Percentiles rank a stretch among this genome's conserved stretches.
Conservation (phyloP, 2,329 filamentous ascomycete genomes). For the Fusarium tupiense region DNA sequence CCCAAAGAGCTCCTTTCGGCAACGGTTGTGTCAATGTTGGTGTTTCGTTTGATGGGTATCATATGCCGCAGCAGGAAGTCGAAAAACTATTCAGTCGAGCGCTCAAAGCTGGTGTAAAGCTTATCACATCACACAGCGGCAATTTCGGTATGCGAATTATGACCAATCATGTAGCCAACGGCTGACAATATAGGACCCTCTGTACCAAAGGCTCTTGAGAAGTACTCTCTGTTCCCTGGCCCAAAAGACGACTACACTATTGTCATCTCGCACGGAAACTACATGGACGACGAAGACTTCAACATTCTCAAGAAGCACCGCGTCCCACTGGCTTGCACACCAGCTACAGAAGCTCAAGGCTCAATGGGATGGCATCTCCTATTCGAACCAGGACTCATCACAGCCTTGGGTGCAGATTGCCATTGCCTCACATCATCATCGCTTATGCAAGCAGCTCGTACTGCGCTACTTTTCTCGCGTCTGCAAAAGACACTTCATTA, state of each 20-base stretch:
- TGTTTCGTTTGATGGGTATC: neutral
- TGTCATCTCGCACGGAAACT: neutral
- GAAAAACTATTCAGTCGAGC: neutral
- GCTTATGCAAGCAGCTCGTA: neutral
- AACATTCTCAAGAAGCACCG: neutral
- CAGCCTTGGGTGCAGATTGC: neutral
- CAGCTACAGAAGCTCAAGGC: neutral
- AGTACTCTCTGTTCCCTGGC: neutral
- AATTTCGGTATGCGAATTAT: neutral
- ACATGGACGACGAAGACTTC: neutral
- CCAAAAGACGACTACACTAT: neutral
- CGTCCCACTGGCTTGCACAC: neutral
- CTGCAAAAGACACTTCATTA: neutral
- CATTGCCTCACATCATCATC: neutral
- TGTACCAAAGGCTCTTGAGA: neutral
- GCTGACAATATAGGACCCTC: neutral
- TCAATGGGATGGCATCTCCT: neutral
- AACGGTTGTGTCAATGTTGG: neutral
- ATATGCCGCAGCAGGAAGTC: neutral
- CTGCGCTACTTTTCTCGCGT: rapidly evolving
- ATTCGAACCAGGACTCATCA: neutral
- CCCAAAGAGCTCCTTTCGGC: neutral
- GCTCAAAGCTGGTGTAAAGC: neutral
- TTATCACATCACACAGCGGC: neutral
- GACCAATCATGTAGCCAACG: rapidly evolving